phyloP scores from a whole-genome alignment of 2,329 filamentous ascomycete species.

The Cladosporium halotolerans region DNA sequence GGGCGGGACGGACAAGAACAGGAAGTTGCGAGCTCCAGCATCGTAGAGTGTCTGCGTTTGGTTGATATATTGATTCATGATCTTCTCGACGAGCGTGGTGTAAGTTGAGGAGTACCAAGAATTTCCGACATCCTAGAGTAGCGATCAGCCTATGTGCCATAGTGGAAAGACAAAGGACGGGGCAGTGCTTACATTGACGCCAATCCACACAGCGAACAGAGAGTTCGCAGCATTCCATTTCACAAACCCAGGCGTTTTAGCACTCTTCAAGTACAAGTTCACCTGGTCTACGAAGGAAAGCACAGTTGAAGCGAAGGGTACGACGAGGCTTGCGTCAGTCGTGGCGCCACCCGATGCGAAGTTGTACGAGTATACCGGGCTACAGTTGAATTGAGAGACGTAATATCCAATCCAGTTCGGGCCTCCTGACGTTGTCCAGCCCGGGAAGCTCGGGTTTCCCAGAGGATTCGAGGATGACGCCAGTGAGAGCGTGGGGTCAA shows the following conservation, averaged over 20 bases:
- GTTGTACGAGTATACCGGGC: slow-evolving; percentile 45
- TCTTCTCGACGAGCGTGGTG: slow-evolving; percentile 27
- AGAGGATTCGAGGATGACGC: slow-evolving; percentile 51
- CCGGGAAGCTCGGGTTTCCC: slow-evolving; percentile 54
- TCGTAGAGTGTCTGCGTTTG: slow-evolving; percentile 38
- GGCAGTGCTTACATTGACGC: slow-evolving; percentile 39
- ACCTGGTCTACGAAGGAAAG: slow-evolving; percentile 49
- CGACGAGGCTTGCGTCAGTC: slow-evolving; percentile 42
- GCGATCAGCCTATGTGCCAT: not conserved
- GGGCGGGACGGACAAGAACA: slow-evolving; percentile 44
- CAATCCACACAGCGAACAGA: slow-evolving; percentile 35
- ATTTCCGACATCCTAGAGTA: slow-evolving; percentile 43
- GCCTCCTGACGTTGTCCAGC: slow-evolving; percentile 32
- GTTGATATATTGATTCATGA: slow-evolving; percentile 33
- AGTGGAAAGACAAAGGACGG: not conserved
- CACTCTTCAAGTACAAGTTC: slow-evolving; percentile 34
- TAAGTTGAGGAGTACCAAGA: slow-evolving; percentile 38
- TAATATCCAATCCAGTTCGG: slow-evolving; percentile 53
- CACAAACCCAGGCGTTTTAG: slow-evolving; percentile 10
- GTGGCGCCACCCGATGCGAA: slow-evolving; percentile 45
- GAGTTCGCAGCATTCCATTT: slow-evolving; percentile 42
- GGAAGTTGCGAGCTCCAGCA: slow-evolving; percentile 44
- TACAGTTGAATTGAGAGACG: slow-evolving; percentile 40
- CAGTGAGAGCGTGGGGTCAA: slow-evolving; percentile 46
- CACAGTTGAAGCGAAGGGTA: slow-evolving; percentile 45